Percentiles rank a stretch among this genome's conserved stretches.
phyloP scores from a whole-genome alignment of 1,284 basidiomycete species.

The Microbotryum violaceum region DNA sequence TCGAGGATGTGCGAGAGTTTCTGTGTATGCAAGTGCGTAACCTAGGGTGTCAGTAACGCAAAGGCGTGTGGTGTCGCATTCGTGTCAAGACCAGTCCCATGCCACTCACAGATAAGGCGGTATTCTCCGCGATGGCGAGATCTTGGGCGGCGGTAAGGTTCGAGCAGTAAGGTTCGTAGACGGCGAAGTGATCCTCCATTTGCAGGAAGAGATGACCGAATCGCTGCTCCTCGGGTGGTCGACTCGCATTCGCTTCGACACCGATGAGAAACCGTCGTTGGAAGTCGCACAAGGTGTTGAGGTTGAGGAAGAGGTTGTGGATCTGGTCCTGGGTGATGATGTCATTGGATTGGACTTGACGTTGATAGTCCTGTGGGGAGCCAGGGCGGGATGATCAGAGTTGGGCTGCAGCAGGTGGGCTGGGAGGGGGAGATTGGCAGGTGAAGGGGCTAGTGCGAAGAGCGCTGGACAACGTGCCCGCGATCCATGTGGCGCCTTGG shows the following conservation, averaged over 20 bases:
- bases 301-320: constrained; percentile 88
- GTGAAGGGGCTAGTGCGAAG: no score
- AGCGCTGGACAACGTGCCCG: no score
- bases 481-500: no score
- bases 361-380: constrained; percentile 40
- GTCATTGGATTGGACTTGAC: constrained; percentile 61
- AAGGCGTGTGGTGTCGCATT: background rate
- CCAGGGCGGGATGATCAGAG: no score
- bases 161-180: constrained; percentile 96
- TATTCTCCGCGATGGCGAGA: constrained; percentile 75
- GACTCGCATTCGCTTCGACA: constrained; percentile 77
- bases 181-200: constrained; percentile 88
- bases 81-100: background rate
- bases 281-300: constrained; percentile 93
- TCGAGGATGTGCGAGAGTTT: constrained; percentile 39
- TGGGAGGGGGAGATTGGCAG: no score
- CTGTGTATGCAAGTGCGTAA: constrained; percentile 4
- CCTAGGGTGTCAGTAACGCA: background rate
- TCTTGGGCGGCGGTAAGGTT: constrained; percentile 86
- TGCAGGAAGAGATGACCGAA: constrained; percentile 48
- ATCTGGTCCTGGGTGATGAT: constrained; percentile 89
- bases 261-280: constrained; percentile 94
- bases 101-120: constrained; percentile 59
- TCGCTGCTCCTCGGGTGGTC: constrained; percentile 53
- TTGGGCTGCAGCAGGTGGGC: no score